Evolutionary conservation across 1,139 yeast genomes (phyloP), one percentile per base, ranked within the genome.

Genomic region (Hansenula sp.): DNA sequence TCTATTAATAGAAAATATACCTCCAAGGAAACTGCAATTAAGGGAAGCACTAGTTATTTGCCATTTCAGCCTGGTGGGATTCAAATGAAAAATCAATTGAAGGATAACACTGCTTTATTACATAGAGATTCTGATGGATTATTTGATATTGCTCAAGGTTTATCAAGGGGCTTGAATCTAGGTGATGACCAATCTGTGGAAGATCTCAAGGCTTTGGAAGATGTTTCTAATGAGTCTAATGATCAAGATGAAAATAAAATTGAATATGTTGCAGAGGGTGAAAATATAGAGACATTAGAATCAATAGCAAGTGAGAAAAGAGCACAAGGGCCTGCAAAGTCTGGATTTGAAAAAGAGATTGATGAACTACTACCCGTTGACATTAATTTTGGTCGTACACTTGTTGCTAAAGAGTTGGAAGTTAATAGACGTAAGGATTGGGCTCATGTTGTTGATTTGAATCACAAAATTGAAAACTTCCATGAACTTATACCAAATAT

Each of bases 11-110:
- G 98, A 49, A 75, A 80, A 44, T 77, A 81, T 48, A 77, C 81
- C 8, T 71, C 83, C 4, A 79, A 78, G 48, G 68, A 72, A 22
- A 84, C 80, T 39, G 67, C 81, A 3, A 66, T 87, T 2, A 68
- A 75, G 36, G 97, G 97, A 0, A 71, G 79, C 8, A 74, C 95
- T 0, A 75, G 81, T 19, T 86, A 76, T 55, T 65, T 92, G 54
- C 98, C 99, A 0, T 92, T 94, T 59, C 82, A 85, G 40, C 98
- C 98, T 0, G 97, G 98, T 50, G 97, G 97, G 3, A 60, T 87
- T 16, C 62, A 61, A 5, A 62, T 79, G 48, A 66, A 65, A 30
- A 56, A 60, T 4, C 56, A 57, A 1, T 26, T 44, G 2, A 41
- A 35, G 26, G 54, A 50, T 33, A 34, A 44, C 5, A 41, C 52